Evolutionary conservation across 2,329 filamentous ascomycete species (phyloP).

Genomic region (Talaromyces amestolkiae): DNA sequence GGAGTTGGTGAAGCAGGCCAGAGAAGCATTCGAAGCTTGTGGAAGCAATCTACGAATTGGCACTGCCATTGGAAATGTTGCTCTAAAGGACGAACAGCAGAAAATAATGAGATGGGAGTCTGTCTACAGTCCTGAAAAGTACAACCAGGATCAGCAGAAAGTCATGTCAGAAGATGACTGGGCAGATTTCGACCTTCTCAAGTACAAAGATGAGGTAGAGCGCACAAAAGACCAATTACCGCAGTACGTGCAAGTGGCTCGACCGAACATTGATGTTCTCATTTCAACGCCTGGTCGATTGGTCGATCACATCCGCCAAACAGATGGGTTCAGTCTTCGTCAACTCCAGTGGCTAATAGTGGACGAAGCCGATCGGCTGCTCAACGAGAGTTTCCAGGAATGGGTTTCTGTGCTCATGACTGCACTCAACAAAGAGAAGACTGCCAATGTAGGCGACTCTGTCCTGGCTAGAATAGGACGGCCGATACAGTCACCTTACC

Average conservation of each 20-base stretch:
- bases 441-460: slow-evolving; percentile 43
- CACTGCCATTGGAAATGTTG: slow-evolving; percentile 77
- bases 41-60: slow-evolving; percentile 71
- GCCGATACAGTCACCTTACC: slow-evolving; percentile 40
- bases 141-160: slow-evolving; percentile 47
- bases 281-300: slow-evolving; percentile 89
- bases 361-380: slow-evolving; percentile 88
- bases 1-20: slow-evolving; percentile 83
- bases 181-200: slow-evolving; percentile 48
- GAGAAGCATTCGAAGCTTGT: slow-evolving; percentile 73
- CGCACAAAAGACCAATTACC: slow-evolving; percentile 47
- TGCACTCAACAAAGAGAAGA: slow-evolving; percentile 55
- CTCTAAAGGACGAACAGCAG: slow-evolving; percentile 64
- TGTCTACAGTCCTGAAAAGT: slow-evolving; percentile 64
- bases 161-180: slow-evolving; percentile 46
- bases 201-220: slow-evolving; percentile 44
- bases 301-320: slow-evolving; percentile 84
- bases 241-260: slow-evolving; percentile 62
- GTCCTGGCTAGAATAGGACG: slow-evolving; percentile 37
- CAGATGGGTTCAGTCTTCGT: slow-evolving; percentile 74
- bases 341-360: slow-evolving; percentile 84
- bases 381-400: slow-evolving; percentile 89
- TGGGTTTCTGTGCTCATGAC: slow-evolving; percentile 73
- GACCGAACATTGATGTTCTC: slow-evolving; percentile 79
- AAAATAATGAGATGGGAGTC: slow-evolving; percentile 63